These are phyloP conservation scores for Gymnopilus junonius DNA, from an alignment of 768 basidiomycete species.

Conservation along the genomic window DNA sequence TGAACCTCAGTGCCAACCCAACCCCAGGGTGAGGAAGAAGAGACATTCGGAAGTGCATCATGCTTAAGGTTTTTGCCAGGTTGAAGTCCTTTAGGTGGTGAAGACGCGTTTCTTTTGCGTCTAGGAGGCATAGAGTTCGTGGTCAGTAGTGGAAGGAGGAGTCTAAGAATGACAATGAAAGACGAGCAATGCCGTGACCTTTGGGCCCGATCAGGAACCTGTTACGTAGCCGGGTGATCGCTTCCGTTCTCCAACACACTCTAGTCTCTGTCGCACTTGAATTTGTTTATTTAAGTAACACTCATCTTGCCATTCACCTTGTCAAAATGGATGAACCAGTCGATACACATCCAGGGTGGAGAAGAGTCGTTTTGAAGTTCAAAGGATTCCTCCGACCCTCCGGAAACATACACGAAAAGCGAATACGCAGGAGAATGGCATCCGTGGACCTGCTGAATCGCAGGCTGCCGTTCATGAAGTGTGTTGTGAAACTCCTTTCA, in stretches of 20 bases:
- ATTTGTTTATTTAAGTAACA: background rate
- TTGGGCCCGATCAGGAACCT: background rate
- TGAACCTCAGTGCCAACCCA: slow-evolving; percentile 78
- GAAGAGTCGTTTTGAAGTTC: slow-evolving; percentile 22
- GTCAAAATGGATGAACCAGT: background rate
- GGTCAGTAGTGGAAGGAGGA: slow-evolving; percentile 9
- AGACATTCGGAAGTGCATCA: slow-evolving; percentile 45
- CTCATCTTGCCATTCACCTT: background rate
- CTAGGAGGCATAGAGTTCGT: slow-evolving; percentile 54
- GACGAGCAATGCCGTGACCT: no score
- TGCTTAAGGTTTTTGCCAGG: slow-evolving; percentile 70
- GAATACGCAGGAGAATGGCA: slow-evolving; percentile 51
- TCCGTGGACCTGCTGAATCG: slow-evolving; percentile 37
- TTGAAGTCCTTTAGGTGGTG: slow-evolving; percentile 52
- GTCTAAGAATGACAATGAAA: slow-evolving; percentile 3
- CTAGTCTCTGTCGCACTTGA: no score
- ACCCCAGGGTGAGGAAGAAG: slow-evolving; percentile 59
- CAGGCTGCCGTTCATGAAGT: slow-evolving; percentile 42
- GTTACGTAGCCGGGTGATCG: background rate
- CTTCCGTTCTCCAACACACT: background rate
- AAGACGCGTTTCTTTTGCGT: slow-evolving; percentile 58
- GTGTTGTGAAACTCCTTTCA: slow-evolving; percentile 9
- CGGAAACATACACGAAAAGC: slow-evolving; percentile 37
- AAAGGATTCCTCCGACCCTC: slow-evolving; percentile 23
- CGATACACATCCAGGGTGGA: slow-evolving; percentile 9